Evolutionary conservation across 345 rosid genomes (phyloP), one percentile per base, ranked within the genome.

Genomic region (Heritiera fomes): DNA sequence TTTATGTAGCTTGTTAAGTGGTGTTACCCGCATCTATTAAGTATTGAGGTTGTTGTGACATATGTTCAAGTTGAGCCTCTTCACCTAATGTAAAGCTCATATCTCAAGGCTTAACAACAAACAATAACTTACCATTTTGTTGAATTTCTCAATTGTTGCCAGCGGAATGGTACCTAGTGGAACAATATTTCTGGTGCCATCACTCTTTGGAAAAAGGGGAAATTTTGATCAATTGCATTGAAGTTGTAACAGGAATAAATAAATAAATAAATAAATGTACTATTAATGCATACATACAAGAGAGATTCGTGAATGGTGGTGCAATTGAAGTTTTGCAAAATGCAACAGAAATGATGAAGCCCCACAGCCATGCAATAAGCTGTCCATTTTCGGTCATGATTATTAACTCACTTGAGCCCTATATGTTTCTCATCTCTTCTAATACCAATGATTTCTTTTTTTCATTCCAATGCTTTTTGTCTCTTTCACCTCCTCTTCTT

Each of bases 141-240:
- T 86, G 85, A 96, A 88, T 90, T 91, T 96, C 94, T 96, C 99
- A 84, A 96, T 94, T 65, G 97, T 80, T 73, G 85, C 89, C 75
- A 96, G 60, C 3, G 99, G 97, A 78, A 96, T 86, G 30, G 99
- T 94, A 75, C 98, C 99, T 45, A 92, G 91, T 32, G 90, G 85
- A 82, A 91, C 86, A 65, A 89, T 84, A 79, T 89, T 84, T 86
- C 97, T 85, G 45, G 94, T 90, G 64, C 90, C 97, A 80, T 94
- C 97, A 67, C 95, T 88, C 99, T 96, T 46, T 32, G 75, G 59
- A 65, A 81, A 84, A 84, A 80, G 43, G 56, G 17, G 83, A 79
- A 32, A 83, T 63, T 49, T 73, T 75, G 77, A 71, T 71, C 43
- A 65, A 18, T 74, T 47, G 30, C 55, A 52, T 64, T 64, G 23